These are phyloP conservation scores for Torulaspora gathmanii DNA, from an alignment of 805 yeast species.

Conservation along the genomic window DNA sequence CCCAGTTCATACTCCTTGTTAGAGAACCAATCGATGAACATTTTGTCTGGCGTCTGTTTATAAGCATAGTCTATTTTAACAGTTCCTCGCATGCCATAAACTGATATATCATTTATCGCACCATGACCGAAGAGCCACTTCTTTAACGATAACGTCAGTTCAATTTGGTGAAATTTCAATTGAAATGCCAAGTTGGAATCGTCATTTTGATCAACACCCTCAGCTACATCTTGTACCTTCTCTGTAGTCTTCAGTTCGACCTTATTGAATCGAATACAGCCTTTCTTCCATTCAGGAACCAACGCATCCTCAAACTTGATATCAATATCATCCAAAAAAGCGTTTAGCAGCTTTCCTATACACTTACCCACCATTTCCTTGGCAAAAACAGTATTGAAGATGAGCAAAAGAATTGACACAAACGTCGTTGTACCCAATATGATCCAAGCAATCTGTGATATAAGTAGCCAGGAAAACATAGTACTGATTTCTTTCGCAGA, in stretches of 20 bases:
- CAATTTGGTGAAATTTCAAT: slow-evolving; percentile 72
- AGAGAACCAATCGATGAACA: slow-evolving; percentile 32
- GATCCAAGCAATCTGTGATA: slow-evolving; percentile 77
- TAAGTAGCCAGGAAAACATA: slow-evolving; percentile 80
- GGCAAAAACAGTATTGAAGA: slow-evolving; percentile 76
- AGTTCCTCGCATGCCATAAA: slow-evolving; percentile 80
- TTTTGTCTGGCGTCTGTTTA: slow-evolving; percentile 31
- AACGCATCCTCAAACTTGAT: slow-evolving; percentile 85
- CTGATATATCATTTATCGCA: slow-evolving; percentile 68
- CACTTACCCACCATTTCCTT: slow-evolving; percentile 80
- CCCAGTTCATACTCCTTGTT: slow-evolving; percentile 40
- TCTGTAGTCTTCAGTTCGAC: slow-evolving; percentile 62
- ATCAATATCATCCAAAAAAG: slow-evolving; percentile 63
- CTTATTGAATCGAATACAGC: slow-evolving; percentile 72
- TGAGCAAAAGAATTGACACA: slow-evolving; percentile 69
- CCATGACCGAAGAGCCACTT: slow-evolving; percentile 90
- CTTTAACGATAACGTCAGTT: slow-evolving; percentile 69
- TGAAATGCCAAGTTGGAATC: slow-evolving; percentile 56
- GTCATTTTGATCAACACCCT: background rate
- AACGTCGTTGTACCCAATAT: slow-evolving; percentile 88
- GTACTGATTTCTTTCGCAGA: slow-evolving; percentile 86
- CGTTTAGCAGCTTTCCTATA: slow-evolving; percentile 73
- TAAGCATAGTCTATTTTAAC: slow-evolving; percentile 49
- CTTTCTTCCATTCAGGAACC: slow-evolving; percentile 88
- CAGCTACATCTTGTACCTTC: slow-evolving; percentile 27